phyloP scores from a whole-genome alignment of 768 basidiomycete species.

The Trametes gibbosa region DNA sequence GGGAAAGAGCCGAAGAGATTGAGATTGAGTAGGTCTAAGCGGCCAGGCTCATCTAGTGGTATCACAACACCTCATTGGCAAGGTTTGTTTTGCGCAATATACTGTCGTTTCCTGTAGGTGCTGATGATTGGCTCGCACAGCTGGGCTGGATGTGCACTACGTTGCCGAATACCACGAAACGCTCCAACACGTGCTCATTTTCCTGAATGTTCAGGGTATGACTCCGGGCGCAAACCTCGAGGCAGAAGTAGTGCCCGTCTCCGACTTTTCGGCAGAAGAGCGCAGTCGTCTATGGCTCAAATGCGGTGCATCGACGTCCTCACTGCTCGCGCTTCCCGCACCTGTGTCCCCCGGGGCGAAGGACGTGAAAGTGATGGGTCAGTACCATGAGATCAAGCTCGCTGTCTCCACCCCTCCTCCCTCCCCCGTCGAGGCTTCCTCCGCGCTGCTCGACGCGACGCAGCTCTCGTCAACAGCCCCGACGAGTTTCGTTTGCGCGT shows the following conservation, averaged over 20 bases:
- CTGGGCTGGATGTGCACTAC: constrained; percentile 44
- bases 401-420: constrained; percentile 29
- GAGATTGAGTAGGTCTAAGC: constrained; percentile 19
- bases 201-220: constrained; percentile 56
- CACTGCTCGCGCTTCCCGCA: constrained; percentile 39
- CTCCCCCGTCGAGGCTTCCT: constrained; percentile 30
- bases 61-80: constrained; percentile 21
- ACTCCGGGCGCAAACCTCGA: constrained; percentile 52
- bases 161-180: constrained; percentile 85
- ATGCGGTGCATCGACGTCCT: constrained; percentile 54
- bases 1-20: constrained; percentile 18
- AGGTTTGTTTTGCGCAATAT: constrained; percentile 17
- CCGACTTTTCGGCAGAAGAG: constrained; percentile 5
- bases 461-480: constrained; percentile 57
- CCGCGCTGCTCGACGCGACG: constrained; percentile 66
- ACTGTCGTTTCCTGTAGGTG: background rate
- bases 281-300: constrained; percentile 63
- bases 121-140: constrained; percentile 7
- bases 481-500: constrained; percentile 70
- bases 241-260: constrained; percentile 57
- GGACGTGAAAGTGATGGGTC: constrained; percentile 50
- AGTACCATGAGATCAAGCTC: constrained; percentile 74
- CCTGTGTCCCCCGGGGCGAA: constrained; percentile 63
- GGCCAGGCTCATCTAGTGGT: constrained; percentile 30
- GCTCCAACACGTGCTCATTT: constrained; percentile 74